Evolutionary conservation across 2,329 filamentous ascomycete species (phyloP).

Genomic region (Claviceps monticola): DNA sequence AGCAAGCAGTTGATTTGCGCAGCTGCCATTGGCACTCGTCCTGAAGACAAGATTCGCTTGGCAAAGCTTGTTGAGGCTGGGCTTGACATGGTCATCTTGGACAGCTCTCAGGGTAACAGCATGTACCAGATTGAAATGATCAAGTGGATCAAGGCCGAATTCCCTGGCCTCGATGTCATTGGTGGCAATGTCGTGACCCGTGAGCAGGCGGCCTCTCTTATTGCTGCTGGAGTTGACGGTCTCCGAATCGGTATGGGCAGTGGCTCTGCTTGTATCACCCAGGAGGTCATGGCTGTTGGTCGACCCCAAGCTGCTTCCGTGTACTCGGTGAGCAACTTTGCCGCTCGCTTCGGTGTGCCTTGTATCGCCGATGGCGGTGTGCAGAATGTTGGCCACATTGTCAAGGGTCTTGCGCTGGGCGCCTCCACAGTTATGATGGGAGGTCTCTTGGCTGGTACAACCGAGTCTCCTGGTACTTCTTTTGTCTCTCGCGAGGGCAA

Average conservation of each 20-base stretch:
- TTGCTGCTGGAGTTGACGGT: slow-evolving; percentile 88
- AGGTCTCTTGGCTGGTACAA: slow-evolving; percentile 89
- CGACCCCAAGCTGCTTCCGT: slow-evolving; percentile 91
- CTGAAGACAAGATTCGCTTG: slow-evolving; percentile 79
- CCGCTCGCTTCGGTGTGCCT: slow-evolving; percentile 84
- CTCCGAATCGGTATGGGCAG: slow-evolving; percentile 98
- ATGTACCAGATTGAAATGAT: slow-evolving; percentile 99
- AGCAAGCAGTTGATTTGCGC: slow-evolving; percentile 97
- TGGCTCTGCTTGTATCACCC: slow-evolving; percentile 94
- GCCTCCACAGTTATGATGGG: slow-evolving; percentile 99
- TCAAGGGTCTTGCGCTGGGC: slow-evolving; percentile 91
- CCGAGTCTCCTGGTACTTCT: slow-evolving; percentile 91
- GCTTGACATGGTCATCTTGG: slow-evolving; percentile 86
- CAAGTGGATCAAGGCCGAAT: slow-evolving; percentile 83
- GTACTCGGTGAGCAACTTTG: slow-evolving; percentile 78
- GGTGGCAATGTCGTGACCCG: slow-evolving; percentile 97
- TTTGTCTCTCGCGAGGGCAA: slow-evolving; percentile 94
- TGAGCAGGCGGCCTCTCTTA: slow-evolving; percentile 84
- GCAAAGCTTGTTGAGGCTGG: slow-evolving; percentile 85
- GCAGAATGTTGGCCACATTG: slow-evolving; percentile 97
- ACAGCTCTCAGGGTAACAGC: slow-evolving; percentile 95
- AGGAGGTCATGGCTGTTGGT: slow-evolving; percentile 98
- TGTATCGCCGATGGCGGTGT: slow-evolving; percentile 97
- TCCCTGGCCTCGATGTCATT: slow-evolving; percentile 81
- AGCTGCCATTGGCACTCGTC: slow-evolving; percentile 87